These are phyloP conservation scores for Boletellus sp. DNA, from an alignment of 768 basidiomycete genomes.

Conservation along the genomic window DNA sequence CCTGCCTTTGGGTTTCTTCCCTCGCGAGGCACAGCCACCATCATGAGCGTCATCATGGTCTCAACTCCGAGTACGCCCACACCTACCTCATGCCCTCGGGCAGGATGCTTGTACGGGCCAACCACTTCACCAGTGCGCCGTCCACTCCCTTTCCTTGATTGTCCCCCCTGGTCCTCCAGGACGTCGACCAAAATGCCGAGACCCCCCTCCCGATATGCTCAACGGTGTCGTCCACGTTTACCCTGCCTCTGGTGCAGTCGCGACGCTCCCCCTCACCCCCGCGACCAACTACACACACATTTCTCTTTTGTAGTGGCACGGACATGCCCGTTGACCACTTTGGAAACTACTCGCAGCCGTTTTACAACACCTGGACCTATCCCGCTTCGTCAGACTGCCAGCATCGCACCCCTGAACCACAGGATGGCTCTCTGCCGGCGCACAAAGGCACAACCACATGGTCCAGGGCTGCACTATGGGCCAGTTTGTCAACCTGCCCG, in stretches of 20 bases:
- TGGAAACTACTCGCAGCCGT: slow-evolving; percentile 74
- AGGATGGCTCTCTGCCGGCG: too few species aligned
- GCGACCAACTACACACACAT: too few species aligned
- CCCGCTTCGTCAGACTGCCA: slow-evolving; percentile 71
- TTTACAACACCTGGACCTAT: slow-evolving; percentile 65
- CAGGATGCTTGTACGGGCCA: slow-evolving; percentile 76
- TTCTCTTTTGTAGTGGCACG: too few species aligned
- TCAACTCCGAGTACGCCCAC: slow-evolving; percentile 75
- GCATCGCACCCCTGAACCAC: too few species aligned
- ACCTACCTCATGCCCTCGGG: slow-evolving; percentile 72
- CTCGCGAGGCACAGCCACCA: slow-evolving; percentile 44
- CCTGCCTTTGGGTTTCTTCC: slow-evolving; percentile 84
- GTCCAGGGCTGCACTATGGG: too few species aligned
- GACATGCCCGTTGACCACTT: too few species aligned
- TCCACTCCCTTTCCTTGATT: background rate
- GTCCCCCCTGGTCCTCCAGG: slow-evolving; percentile 43
- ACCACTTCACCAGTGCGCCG: slow-evolving; percentile 61
- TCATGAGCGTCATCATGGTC: slow-evolving; percentile 68
- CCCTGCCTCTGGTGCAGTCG: slow-evolving; percentile 83
- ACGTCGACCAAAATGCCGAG: slow-evolving; percentile 54
- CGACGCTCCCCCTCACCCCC: slow-evolving; percentile 89
- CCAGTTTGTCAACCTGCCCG: too few species aligned
- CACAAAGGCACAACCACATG: too few species aligned
- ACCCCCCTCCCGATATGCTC: slow-evolving; percentile 67
- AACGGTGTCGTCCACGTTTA: slow-evolving; percentile 74